A percentile compares a stretch with the other conserved stretches of the same genome.
phyloP scores from a whole-genome alignment of 2,329 filamentous ascomycete species.

The Paramyrothecium roridum region DNA sequence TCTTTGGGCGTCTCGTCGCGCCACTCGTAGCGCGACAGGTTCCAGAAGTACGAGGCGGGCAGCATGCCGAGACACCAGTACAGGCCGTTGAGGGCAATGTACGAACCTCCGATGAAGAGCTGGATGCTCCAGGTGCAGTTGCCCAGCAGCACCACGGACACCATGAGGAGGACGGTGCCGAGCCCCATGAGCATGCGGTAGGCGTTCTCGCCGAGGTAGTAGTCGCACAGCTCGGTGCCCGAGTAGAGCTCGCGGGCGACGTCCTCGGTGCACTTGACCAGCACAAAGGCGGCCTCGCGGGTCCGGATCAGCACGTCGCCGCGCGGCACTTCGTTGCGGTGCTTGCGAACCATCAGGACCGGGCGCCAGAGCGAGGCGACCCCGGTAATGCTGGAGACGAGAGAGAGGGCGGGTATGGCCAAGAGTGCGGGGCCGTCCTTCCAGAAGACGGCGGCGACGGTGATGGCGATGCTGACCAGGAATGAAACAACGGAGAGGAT shows the following conservation, averaged over 20 bases:
- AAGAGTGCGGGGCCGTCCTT: constrained; percentile 30
- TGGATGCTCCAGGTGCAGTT: constrained; percentile 62
- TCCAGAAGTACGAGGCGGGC: constrained; percentile 50
- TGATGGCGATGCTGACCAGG: constrained; percentile 43
- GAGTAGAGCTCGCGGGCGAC: constrained; percentile 61
- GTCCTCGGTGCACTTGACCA: constrained; percentile 55
- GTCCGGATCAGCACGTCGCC: constrained; percentile 63
- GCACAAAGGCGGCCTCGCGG: constrained; percentile 55
- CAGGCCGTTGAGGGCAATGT: constrained; percentile 56
- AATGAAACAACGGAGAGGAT: constrained; percentile 50
- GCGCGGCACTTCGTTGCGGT: constrained; percentile 43
- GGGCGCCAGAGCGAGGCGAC: constrained; percentile 58
- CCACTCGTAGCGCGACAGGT: constrained; percentile 49
- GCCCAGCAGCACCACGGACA: constrained; percentile 57
- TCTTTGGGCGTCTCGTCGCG: constrained; percentile 37
- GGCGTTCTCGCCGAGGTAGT: constrained; percentile 40
- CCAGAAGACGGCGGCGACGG: constrained; percentile 37
- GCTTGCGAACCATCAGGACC: constrained; percentile 47
- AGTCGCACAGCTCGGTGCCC: constrained; percentile 58
- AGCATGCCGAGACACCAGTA: constrained; percentile 57
- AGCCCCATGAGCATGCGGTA: constrained; percentile 54
- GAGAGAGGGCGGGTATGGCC: constrained; percentile 48
- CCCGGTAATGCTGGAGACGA: constrained; percentile 51
- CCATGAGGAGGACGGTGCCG: constrained; percentile 59
- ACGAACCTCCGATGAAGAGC: constrained; percentile 53